Evolutionary conservation across 2,329 filamentous ascomycete species (phyloP).

Genomic region (Trichophyton schoenleinii): DNA sequence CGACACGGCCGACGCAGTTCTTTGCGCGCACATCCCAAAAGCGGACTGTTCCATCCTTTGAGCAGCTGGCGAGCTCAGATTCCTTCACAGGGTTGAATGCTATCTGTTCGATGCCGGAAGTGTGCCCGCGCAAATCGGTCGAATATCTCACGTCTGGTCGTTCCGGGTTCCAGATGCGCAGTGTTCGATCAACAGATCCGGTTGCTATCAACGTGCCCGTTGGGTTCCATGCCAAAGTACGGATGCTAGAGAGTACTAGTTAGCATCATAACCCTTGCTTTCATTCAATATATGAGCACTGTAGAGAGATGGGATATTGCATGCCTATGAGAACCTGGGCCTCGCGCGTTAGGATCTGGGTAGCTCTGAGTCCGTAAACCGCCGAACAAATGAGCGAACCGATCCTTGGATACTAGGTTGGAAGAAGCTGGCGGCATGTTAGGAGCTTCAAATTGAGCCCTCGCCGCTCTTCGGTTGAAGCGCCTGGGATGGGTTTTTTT

Average conservation of each 20-base stretch:
- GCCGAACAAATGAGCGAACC: conserved; percentile 55
- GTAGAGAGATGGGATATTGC: background rate
- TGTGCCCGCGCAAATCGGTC: conserved; percentile 37
- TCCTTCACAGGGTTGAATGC: conserved; percentile 39
- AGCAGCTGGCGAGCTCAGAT: conserved; percentile 39
- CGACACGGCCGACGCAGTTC: conserved; percentile 35
- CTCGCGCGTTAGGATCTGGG: conserved; percentile 47
- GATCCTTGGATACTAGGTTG: conserved; percentile 46
- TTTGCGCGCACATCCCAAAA: conserved; percentile 41
- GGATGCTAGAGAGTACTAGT: conserved; percentile 40
- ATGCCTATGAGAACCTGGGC: conserved; percentile 45
- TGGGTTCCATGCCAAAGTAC: conserved; percentile 81
- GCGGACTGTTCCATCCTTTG: conserved; percentile 37
- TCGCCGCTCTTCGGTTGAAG: background rate
- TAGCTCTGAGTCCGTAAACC: conserved; percentile 60
- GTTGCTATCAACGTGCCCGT: conserved; percentile 73
- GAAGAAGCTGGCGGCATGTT: conserved; percentile 31
- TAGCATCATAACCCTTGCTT: background rate
- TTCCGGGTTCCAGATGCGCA: conserved; percentile 79
- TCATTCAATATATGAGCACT: background rate
- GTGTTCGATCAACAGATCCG: conserved; percentile 70
- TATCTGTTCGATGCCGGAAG: conserved; percentile 37
- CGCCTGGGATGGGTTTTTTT: background rate
- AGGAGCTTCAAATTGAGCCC: background rate
- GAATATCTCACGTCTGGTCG: conserved; percentile 35